phyloP scores from a whole-genome alignment of 768 basidiomycete genomes.

The Leucosporidium yakuticum region DNA sequence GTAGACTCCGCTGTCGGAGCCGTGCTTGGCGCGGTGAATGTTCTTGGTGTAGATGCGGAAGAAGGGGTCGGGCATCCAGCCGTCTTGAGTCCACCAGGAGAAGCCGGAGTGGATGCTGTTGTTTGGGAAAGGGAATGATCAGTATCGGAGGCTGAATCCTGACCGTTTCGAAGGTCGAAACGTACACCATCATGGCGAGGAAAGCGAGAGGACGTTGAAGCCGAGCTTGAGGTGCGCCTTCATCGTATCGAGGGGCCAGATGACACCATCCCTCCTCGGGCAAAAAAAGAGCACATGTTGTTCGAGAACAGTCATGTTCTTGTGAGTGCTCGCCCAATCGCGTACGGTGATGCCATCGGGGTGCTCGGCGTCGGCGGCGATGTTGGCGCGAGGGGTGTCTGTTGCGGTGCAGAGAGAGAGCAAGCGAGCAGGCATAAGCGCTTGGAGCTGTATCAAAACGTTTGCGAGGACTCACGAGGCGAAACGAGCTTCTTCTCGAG shows the following conservation, averaged over 20 bases:
- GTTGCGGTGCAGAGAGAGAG: neutral
- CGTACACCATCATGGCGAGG: constrained; percentile 42
- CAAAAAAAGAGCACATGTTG: constrained; percentile 22
- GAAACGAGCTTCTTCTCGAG: no score
- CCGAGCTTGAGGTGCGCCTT: constrained; percentile 47
- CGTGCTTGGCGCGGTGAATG: constrained; percentile 48
- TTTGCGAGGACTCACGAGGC: no score
- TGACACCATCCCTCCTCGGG: constrained; percentile 45
- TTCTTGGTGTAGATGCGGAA: constrained; percentile 45
- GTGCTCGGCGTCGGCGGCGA: constrained; percentile 20
- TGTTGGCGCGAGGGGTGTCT: constrained; percentile 27
- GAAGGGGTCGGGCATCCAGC: constrained; percentile 48
- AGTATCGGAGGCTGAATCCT: neutral
- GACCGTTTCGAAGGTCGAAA: neutral
- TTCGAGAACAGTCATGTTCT: constrained; percentile 16
- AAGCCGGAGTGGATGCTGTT: constrained; percentile 43
- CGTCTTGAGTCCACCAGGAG: constrained; percentile 42
- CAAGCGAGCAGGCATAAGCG: no score
- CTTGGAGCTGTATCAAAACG: no score
- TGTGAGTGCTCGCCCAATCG: constrained; percentile 25
- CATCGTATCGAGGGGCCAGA: constrained; percentile 51
- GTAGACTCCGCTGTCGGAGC: constrained; percentile 49
- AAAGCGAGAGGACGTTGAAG: constrained; percentile 46
- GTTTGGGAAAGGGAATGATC: neutral
- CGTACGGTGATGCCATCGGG: constrained; percentile 18